These are phyloP conservation scores for Pythium guiyangense DNA, from an alignment of 352 stramenopile genomes.

Conservation along the genomic window DNA sequence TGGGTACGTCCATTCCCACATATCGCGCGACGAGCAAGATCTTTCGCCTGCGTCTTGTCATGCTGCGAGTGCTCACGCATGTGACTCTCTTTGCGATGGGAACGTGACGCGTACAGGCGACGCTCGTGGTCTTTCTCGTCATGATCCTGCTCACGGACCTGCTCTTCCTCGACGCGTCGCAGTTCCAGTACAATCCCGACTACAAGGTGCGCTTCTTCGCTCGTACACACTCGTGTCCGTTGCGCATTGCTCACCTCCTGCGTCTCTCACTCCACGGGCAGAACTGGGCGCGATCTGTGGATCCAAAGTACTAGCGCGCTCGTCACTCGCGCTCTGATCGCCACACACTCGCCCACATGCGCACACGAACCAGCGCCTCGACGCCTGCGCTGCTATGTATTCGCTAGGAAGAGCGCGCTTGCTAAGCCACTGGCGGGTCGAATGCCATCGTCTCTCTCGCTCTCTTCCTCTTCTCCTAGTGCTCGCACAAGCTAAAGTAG, in stretches of 20 bases:
- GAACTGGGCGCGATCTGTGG: slow-evolving; percentile 74
- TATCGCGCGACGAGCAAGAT: background rate
- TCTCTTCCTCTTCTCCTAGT: background rate
- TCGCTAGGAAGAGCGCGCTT: background rate
- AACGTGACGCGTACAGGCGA: slow-evolving; percentile 29
- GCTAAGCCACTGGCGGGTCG: no score
- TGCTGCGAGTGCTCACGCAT: background rate
- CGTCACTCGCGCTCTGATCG: no score
- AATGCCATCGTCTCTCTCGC: background rate
- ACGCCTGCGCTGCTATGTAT: slow-evolving; percentile 5
- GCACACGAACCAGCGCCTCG: background rate
- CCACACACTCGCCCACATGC: no score
- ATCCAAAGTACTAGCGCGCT: slow-evolving; percentile 62
- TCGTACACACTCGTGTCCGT: background rate
- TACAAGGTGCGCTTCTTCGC: slow-evolving; percentile 58
- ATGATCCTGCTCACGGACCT: slow-evolving; percentile 72
- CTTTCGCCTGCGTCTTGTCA: background rate
- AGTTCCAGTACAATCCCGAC: slow-evolving; percentile 83
- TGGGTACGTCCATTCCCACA: slow-evolving; percentile 39
- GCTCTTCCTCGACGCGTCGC: slow-evolving; percentile 60
- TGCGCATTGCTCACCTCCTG: background rate
- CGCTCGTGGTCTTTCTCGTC: slow-evolving; percentile 68
- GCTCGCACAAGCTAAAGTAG: slow-evolving; percentile 12
- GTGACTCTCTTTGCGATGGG: slow-evolving; percentile 7
- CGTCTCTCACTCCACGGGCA: slow-evolving; percentile 11